These are phyloP conservation scores for Rhodosporidiobolus odoratus DNA, from an alignment of 768 basidiomycete species.

Conservation along the genomic window DNA sequence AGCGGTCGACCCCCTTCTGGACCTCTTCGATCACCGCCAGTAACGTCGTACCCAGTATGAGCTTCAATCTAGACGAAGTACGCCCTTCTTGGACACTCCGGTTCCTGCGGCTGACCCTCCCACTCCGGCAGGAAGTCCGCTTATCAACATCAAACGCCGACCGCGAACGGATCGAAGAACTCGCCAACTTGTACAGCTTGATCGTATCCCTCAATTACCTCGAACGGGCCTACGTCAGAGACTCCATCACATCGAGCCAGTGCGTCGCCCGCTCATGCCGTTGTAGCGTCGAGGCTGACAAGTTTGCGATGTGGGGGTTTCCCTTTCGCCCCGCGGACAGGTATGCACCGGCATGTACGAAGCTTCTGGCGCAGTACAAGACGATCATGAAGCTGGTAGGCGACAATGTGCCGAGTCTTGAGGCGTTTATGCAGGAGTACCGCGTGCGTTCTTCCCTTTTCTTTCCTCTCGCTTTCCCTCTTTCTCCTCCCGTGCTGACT, in stretches of 20 bases:
- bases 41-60: neutral
- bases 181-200: constrained; percentile 86
- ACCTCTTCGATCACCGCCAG: neutral
- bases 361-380: constrained; percentile 93
- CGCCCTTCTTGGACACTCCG: neutral
- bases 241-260: constrained; percentile 85
- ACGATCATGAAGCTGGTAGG: constrained; percentile 92
- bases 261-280: constrained; percentile 49
- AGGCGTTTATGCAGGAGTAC: constrained; percentile 86
- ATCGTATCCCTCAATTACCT: constrained; percentile 88
- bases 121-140: constrained; percentile 59
- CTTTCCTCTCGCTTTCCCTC: neutral
- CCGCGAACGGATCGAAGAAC: constrained; percentile 76
- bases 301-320: constrained; percentile 21
- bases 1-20: neutral
- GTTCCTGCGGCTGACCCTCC: neutral
- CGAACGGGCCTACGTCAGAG: constrained; percentile 89
- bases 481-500: neutral
- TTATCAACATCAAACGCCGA: constrained; percentile 81
- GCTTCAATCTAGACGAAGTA: constrained; percentile 5
- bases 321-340: constrained; percentile 52
- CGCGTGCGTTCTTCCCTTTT: constrained; percentile 53
- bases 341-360: constrained; percentile 93
- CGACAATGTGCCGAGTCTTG: constrained; percentile 76
- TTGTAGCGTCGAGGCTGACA: neutral